Evolutionary conservation across 352 stramenopile species (phyloP).

Genomic region (Globisporangium mamillatum): DNA sequence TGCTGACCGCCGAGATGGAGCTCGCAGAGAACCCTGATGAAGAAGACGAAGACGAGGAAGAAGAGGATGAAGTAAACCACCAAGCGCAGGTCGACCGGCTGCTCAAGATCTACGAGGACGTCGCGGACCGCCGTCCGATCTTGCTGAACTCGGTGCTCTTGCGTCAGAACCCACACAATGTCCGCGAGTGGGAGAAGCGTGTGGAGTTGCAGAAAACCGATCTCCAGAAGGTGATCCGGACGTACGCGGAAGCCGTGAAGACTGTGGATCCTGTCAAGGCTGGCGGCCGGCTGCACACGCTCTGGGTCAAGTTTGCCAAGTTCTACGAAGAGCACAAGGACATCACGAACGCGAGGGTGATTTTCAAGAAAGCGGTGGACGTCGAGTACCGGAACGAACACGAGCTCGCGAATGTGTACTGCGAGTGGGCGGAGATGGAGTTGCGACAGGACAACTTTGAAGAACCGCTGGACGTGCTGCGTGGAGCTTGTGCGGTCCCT

Average conservation of each 20-base stretch:
- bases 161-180: conserved; percentile 98
- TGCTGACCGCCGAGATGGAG: conserved; percentile 96
- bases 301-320: conserved; percentile 94
- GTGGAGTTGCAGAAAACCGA: conserved; percentile 80
- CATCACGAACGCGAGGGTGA: conserved; percentile 88
- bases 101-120: conserved; percentile 88
- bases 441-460: conserved; percentile 95
- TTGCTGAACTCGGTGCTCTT: conserved; percentile 95
- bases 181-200: conserved; percentile 97
- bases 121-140: conserved; percentile 94
- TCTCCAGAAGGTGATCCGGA: conserved; percentile 66
- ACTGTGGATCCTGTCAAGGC: conserved; percentile 86
- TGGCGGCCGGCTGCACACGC: conserved; percentile 81
- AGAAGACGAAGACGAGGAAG: conserved; percentile 73
- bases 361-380: conserved; percentile 90
- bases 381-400: conserved; percentile 81
- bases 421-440: conserved; percentile 95
- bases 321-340: conserved; percentile 95
- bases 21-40: conserved; percentile 50
- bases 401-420: conserved; percentile 95
- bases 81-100: conserved; percentile 74
- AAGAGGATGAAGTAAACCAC: conserved; percentile 51
- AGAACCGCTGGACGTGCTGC: conserved; percentile 88
- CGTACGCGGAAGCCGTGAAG: conserved; percentile 91
- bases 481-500: conserved; percentile 73